Base-by-base conservation (phyloP, 1,284 basidiomycete species). In the Leccinum solheimii region DNA sequence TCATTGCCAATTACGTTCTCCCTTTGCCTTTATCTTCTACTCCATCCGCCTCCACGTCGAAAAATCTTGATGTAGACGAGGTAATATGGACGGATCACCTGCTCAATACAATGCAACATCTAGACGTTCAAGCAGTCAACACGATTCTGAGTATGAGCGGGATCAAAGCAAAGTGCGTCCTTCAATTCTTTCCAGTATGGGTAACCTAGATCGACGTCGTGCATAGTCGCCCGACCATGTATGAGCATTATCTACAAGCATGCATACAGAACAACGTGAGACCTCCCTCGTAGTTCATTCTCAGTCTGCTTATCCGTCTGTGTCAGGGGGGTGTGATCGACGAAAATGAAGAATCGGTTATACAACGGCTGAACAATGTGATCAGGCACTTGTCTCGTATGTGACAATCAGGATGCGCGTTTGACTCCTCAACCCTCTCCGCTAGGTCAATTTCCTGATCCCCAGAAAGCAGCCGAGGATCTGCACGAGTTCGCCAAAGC, bases 71-170 rank as follows among this genome's bases (percentile, higher is more conserved):
- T 23, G 78, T 89, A 10, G 87, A 92, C 65, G 94, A 96, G 67
- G 82, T 81, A 1, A 83, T 84, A 0, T 98, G 95, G 95, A 92
- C 91, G 0, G 93, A 97, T 67, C 82, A 90, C 19, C 76, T 98
- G 36, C 78, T 98, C 16, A 82, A 83, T 21, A 88, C 90, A 1
- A 88, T 95, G 81, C 81, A 82, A 50, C 83, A 83, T 66, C 76
- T 97, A n/a, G 86, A 91, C 61, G 86, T 90, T 62, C 79, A 79
- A 19, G 80, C 81, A 0, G 77, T 86, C 49, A 84, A 83, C 55
- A 79, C 81, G 0, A 70, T 97, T 40, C 72, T 94, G 30, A 74
- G 73, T 7, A 73, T 94, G 60, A 87, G 87, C n/a, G 81, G 82
- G 7, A 68, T 94, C 30, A 87, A 86, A 64, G 72, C 78, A 51